These are phyloP conservation scores for Triticum aestivum DNA, from an alignment of 176 grass and related monocot genomes.

Conservation along the genomic window DNA sequence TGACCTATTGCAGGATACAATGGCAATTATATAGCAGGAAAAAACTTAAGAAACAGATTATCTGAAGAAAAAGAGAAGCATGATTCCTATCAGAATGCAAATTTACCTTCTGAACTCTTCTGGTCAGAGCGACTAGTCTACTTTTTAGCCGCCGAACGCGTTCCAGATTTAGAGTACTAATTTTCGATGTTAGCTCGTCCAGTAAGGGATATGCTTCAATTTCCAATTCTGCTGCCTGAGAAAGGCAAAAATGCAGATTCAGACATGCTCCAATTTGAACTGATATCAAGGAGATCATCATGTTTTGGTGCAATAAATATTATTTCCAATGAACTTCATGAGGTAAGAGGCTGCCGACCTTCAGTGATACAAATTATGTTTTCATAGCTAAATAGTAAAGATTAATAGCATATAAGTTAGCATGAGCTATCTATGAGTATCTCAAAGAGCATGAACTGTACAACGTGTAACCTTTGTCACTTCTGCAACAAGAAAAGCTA, in stretches of 20 bases:
- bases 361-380: not conserved
- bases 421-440: not conserved
- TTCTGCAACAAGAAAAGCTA: not conserved
- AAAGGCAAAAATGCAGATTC: slow-evolving; percentile 9
- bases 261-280: slow-evolving; percentile 7
- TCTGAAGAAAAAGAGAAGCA: not conserved
- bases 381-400: slow-evolving; percentile 5
- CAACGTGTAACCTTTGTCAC: not conserved
- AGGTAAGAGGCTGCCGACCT: not conserved
- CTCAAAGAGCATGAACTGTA: not conserved
- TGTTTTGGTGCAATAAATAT: not conserved
- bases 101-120: slow-evolving; percentile 94
- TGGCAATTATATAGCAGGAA: not conserved
- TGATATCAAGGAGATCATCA: not conserved
- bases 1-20: slow-evolving; percentile 56
- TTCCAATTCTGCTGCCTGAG: slow-evolving; percentile 88
- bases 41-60: not conserved
- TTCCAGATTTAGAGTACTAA: slow-evolving; percentile 95
- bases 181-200: slow-evolving; percentile 94
- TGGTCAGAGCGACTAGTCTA: slow-evolving; percentile 81
- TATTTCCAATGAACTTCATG: not conserved
- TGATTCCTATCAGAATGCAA: not conserved
- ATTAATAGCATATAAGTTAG: not conserved
- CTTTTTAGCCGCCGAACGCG: slow-evolving; percentile 83
- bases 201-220: slow-evolving; percentile 94